Evolutionary conservation across 1,284 basidiomycete species (phyloP), one percentile per base, ranked within the genome.

Genomic region (Veloporphyrellus conicus): DNA sequence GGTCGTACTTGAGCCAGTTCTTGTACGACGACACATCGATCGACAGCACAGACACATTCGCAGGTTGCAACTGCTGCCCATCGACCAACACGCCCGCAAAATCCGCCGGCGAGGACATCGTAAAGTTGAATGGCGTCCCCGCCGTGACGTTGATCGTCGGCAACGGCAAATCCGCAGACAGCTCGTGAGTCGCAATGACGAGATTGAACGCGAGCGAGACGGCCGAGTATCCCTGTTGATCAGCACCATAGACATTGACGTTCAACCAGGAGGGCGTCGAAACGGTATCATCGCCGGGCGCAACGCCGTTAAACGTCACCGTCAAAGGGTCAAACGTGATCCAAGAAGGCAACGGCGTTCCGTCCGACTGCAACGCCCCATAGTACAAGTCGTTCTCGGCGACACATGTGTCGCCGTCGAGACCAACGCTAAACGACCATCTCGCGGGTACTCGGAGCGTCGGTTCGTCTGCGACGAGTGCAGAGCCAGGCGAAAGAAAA

Each of bases 361-460:
- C 85, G 54, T 91, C 81, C 0, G 72, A 71, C 53, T 81, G 77
- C 23, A 77, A 72, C 9, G 84, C 83, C 7, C 78, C 75, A 60
- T 92, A 93, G 64, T 71, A 89, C 14, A 94, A 53, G 47, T 69
- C 65, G 41, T 69, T 68, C 16, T 62, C 46, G 15, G 76, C 70
- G 2, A 61, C 60, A 63, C 85, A 89, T 2, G 89, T 93, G 42
- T 78, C 71, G 50, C 79, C 74, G 35, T 82, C 71, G 58, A 96
- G 83, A 10, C 93, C 94, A 48, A 97, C 77, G 58, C 90, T 93
- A 69, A 95, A 97, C 0, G 90, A 92, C 92, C 93, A 96, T 25
- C 74, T 71, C 2, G 81, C 79, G 1, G 91, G 93, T 9, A 95
- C 77, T 37, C 91, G 76, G 46, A 96, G 66, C 12, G 80, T 75